Base-by-base conservation (phyloP, 1,139 yeast species). In the Zygoascus hellenicus region DNA sequence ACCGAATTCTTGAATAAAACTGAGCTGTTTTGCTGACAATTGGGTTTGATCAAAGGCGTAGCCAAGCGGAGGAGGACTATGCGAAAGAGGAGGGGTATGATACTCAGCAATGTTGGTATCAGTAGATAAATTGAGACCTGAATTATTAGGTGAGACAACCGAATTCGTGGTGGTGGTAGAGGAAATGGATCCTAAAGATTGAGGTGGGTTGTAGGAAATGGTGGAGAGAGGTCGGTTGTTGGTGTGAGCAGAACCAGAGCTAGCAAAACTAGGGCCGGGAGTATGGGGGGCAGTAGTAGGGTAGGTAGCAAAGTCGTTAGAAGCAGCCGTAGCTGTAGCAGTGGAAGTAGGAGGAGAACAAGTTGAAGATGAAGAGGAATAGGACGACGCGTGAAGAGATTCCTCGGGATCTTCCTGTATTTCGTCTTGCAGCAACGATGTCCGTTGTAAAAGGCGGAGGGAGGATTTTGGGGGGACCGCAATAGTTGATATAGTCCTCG, bases 391-490 rank as follows among this genome's bases (percentile, higher is more conserved):
- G 9, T 14, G 13, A 2, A 10, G 10, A 11, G 19, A 26, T 11
- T 22, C 29, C n/a, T 36, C 30, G 5, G 39, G 22, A n/a, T 19
- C 39, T n/a, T 36, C 39, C 13, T 17, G 39, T n/a, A 36, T 36
- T 19, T 36, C 39, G 39, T 36, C 39, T 22, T 36, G 39, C 5
- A 28, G 19, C 10, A 41, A 4, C 5, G 36, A 22, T 22, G 13
- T 41, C 32, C 33, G 38, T 5, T 41, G 11, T 6, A 39, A 22
- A 14, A 32, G 42, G 14, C 43, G 43, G 15, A 41, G 36, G 10
- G 43, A 41, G 9, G 43, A 41, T 30, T 41, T 41, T 19, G 43
- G 43, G n/a, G 43, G 43, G 19, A 41, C 39, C 5, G 29, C 30
- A 5, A 36, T 36, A 7, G 30, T 36, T 19, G 39, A 36, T 19